Evolutionary conservation across 1,284 basidiomycete species (phyloP).

Genomic region (Mycena citricolor): DNA sequence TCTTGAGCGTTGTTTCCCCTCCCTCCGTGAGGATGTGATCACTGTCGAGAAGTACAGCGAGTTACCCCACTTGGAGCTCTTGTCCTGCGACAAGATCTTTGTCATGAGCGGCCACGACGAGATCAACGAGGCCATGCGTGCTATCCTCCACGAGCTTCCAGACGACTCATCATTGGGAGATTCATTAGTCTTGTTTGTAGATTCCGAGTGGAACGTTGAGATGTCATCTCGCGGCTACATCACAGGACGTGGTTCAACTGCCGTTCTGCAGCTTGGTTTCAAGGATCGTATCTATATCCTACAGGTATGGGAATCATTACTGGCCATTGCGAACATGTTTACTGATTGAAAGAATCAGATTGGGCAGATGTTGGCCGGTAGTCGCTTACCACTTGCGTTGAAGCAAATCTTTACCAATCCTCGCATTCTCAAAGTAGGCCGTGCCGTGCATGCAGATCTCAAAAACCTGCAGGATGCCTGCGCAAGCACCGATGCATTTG

Average conservation of each 20-base stretch:
- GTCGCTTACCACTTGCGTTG: constrained; percentile 3
- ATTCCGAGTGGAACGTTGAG: constrained; percentile 17
- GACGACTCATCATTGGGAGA: constrained; percentile 5
- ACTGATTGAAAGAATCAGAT: too few relatives aligned
- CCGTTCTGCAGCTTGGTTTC: constrained; percentile 19
- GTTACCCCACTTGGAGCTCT: not conserved
- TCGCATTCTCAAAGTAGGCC: constrained; percentile 19
- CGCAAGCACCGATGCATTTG: not conserved
- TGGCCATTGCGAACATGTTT: not conserved
- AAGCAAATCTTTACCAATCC: constrained; percentile 1
- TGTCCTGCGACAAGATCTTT: too few relatives aligned
- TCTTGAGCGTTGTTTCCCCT: constrained; percentile 1
- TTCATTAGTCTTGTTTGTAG: too few relatives aligned
- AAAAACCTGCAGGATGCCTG: constrained; percentile 1
- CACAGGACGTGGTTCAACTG: constrained; percentile 14
- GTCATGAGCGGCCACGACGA: too few relatives aligned
- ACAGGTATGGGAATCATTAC: constrained; percentile 4
- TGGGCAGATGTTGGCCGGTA: constrained; percentile 5
- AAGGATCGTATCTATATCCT: constrained; percentile 12
- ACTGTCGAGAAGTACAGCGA: constrained; percentile 1
- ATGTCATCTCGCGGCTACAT: constrained; percentile 6
- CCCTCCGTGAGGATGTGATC: not conserved
- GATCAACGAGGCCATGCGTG: too few relatives aligned
- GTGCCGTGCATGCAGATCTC: constrained; percentile 4
- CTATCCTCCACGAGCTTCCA: too few relatives aligned